Percentiles rank a stretch among this genome's conserved stretches.
These are phyloP conservation scores for Populus hybrid DNA, from an alignment of 441 rosid species.

Conservation along the genomic window DNA sequence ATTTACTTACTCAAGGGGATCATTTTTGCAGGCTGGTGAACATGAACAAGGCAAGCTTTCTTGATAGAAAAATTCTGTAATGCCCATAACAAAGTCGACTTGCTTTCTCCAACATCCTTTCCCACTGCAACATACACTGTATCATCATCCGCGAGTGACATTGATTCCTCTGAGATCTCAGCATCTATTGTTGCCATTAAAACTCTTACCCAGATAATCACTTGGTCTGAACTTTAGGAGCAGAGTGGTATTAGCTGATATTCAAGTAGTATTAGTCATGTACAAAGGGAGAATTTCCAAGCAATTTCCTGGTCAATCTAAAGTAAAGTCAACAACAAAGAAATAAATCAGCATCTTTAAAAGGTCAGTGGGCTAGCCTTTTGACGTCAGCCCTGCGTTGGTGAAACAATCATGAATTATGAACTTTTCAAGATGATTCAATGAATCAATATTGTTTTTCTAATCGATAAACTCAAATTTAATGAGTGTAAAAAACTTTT, in stretches of 20 bases:
- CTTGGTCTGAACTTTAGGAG: neutral
- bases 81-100: conserved; percentile 60
- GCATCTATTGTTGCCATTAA: conserved; percentile 1
- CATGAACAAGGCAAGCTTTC: conserved; percentile 56
- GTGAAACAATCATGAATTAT: too few species aligned
- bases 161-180: conserved; percentile 16
- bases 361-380: neutral
- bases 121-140: conserved; percentile 63
- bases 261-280: neutral
- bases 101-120: conserved; percentile 49
- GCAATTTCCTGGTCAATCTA: neutral
- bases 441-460: too few species aligned
- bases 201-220: neutral
- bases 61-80: conserved; percentile 43
- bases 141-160: conserved; percentile 36
- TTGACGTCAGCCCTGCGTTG: too few species aligned
- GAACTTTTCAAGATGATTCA: too few species aligned
- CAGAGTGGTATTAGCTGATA: neutral
- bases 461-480: too few species aligned
- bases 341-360: too few species aligned
- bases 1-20: conserved; percentile 29
- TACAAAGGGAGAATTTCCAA: neutral
- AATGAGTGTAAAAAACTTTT: too few species aligned
- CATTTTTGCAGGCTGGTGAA: conserved; percentile 41
- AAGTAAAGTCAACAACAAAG: neutral